Base-by-base conservation (phyloP, 345 rosid species). In the Moricandia arvensis region DNA sequence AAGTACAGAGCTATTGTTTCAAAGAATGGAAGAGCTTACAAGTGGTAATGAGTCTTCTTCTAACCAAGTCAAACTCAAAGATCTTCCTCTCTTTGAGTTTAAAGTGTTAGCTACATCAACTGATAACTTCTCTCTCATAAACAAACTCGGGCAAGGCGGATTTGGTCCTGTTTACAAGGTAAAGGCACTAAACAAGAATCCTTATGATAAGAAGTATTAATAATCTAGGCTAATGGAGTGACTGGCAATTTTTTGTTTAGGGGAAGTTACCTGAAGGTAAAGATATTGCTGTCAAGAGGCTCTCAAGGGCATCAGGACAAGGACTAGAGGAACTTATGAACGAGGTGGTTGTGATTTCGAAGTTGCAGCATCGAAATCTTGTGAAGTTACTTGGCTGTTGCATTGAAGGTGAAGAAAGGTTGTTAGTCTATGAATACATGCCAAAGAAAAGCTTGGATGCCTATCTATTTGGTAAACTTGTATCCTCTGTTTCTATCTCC, bases 341-440 rank as follows among this genome's bases (percentile, higher is more conserved):
- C 31, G 93, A 90, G 59, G 85, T 88, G 18, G 30, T 79, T 10
- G 78, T 88, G 54, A 87, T 90, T 26, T 79, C 90, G 2, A 85
- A 83, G 66, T 81, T 90, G 26, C 93, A 90, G 51, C 93, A 90
- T 65, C 66, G 85, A 21, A 89, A 89, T 55, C 83, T 90, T 6
- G 90, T 90, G 58, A 87, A 71, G 29, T 81, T 88, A 34, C 67
- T 85, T 1, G 90, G 96, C 1, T 88, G 88, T 61, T 90, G 93
- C 57, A 63, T 81, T 38, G 80, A 88, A 63, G 77, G 80, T 41
- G 90, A 84, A 43, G 93, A 91, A 33, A 83, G 79, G 72, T 77
- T 87, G 71, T n/a, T 88, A 60, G 80, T 87, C 3, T 90, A 90
- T n/a, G 90, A 90, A 12, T 88, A 78, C 38, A 75, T 85, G 83